phyloP scores from a whole-genome alignment of 305 asterid genomes.

The Fraxinus baroniana region DNA sequence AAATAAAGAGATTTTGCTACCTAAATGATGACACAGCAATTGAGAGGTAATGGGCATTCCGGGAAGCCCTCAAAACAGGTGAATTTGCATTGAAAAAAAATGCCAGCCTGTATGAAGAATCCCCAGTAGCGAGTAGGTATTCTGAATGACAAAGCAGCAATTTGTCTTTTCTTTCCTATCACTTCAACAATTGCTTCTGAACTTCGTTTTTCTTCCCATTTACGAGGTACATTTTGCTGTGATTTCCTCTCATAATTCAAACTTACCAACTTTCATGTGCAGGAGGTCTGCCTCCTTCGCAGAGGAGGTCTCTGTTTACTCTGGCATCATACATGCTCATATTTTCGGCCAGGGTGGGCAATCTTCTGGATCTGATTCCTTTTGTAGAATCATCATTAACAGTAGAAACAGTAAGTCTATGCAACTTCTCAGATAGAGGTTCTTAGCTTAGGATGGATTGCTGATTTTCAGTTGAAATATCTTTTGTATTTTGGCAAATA shows the following conservation, averaged over 20 bases:
- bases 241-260: constrained; percentile 15
- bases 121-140: not conserved
- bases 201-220: not conserved
- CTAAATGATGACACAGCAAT: not conserved
- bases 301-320: constrained; percentile 52
- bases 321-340: constrained; percentile 53
- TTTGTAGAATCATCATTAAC: constrained; percentile 44
- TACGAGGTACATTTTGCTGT: not conserved
- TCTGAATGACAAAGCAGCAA: not conserved
- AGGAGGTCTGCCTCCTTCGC: constrained; percentile 49
- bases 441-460: not conserved
- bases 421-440: not conserved
- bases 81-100: not conserved
- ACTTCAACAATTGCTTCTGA: not conserved
- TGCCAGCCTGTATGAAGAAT: not conserved
- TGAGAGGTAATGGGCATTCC: not conserved
- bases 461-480: not conserved
- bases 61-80: not conserved
- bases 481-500: not conserved
- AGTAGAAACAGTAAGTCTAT: constrained; percentile 38
- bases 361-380: constrained; percentile 38
- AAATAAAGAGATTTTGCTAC: not conserved
- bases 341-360: constrained; percentile 45
- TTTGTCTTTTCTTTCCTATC: not conserved
- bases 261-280: constrained; percentile 23